Base-by-base conservation (phyloP, 495 filamentous ascomycete genomes). In the Platismatia glauca region DNA sequence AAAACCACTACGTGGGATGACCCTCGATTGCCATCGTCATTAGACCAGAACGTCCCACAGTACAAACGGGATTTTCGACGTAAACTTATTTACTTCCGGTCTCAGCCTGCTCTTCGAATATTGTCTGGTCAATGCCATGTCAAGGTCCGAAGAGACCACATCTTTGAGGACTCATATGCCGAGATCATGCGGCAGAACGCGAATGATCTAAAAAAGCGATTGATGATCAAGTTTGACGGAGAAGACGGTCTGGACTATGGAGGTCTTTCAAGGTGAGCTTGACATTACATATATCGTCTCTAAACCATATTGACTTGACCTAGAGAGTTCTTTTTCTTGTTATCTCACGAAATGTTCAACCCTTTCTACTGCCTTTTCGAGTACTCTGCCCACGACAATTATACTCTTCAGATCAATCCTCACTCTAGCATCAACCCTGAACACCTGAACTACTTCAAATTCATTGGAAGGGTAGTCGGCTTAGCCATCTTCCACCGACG, bases 291-390 rank as follows among this genome's bases (percentile, higher is more conserved):
- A 15, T 13, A 48, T 7, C 4, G 15, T 29, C 24, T 57, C 43
- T 38, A 9, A 55, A 33, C 59, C 13, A 61, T 57, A 55, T 72
- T 77, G 64, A 78, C 70, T 48, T 52, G 59, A 59, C 27, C 22
- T 70, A 88, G 94, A 82, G 94, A 99, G 76, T 99, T 97, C 79
- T 99, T 99, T 83, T 99, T 97, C 86, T 81, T 99, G 61, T 84
- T 99, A 46, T 97, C 94, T n/a, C 94, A 99, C 76, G 94, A 99
- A 80, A 99, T 99, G 94, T 99, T 99, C 77, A 99, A 99, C 75
- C 94, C 94, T 59, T 99, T 99, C 78, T 99, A 99, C 78, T 99
- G 94, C 76, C 82, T 99, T 53, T 99, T 99, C 79, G 94, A 99
- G 78, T 99, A 99, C 74, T 97, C 94, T 65, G 94, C 94, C 35